These are phyloP conservation scores for Leptographium procerum DNA, from an alignment of 2,329 filamentous ascomycete species.

Conservation along the genomic window DNA sequence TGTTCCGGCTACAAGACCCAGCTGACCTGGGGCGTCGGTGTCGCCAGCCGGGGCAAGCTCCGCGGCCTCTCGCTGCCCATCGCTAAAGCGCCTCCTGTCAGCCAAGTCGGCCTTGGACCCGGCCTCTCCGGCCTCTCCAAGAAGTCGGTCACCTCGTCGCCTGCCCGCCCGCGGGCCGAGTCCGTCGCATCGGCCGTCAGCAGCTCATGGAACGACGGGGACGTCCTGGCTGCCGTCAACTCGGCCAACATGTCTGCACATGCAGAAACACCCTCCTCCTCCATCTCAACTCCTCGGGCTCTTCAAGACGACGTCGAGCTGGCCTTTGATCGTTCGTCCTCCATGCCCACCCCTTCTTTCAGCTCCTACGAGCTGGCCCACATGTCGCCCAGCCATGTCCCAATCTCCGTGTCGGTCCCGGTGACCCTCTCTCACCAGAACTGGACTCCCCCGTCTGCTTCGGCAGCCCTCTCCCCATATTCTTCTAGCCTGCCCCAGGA, in stretches of 20 bases:
- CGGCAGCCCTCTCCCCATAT: constrained; percentile 7
- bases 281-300: constrained; percentile 18
- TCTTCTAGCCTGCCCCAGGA: constrained; percentile 8
- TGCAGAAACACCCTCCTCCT: not conserved
- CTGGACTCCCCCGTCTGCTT: constrained; percentile 4
- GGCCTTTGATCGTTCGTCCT: constrained; percentile 25
- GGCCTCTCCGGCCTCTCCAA: constrained; percentile 27
- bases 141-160: constrained; percentile 27
- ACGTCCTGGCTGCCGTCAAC: constrained; percentile 16
- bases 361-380: constrained; percentile 31
- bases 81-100: constrained; percentile 47
- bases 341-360: constrained; percentile 32
- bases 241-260: constrained; percentile 1
- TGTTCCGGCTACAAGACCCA: constrained; percentile 96
- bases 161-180: constrained; percentile 26
- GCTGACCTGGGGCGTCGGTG: constrained; percentile 90
- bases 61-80: constrained; percentile 71
- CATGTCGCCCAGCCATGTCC: constrained; percentile 17
- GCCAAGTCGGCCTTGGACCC: constrained; percentile 17
- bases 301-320: constrained; percentile 26
- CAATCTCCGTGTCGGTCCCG: constrained; percentile 9
- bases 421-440: constrained; percentile 5
- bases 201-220: constrained; percentile 28
- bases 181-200: constrained; percentile 24
- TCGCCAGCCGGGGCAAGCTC: constrained; percentile 90